Conservation (phyloP, 352 stramenopile species). For the Peronospora belbahrii region DNA sequence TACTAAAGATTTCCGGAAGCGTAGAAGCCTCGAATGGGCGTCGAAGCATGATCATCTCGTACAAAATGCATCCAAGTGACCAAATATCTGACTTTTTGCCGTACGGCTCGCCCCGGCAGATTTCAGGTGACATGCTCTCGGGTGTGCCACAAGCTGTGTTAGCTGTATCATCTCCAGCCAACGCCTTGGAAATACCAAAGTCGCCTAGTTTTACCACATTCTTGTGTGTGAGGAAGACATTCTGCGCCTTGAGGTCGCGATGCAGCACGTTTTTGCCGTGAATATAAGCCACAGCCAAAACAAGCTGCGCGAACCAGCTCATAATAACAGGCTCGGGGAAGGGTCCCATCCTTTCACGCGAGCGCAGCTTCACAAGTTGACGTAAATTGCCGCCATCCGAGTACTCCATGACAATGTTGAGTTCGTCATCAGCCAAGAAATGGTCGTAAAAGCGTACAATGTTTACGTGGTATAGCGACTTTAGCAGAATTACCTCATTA, state of each 20-base stretch:
- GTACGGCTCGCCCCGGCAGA: constrained; percentile 82
- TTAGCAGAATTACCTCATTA: constrained; percentile 86
- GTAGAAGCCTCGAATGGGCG: constrained; percentile 79
- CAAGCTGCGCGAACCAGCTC: constrained; percentile 83
- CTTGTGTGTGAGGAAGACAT: constrained; percentile 82
- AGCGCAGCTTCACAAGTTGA: constrained; percentile 73
- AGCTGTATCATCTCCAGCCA: constrained; percentile 69
- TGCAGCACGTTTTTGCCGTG: constrained; percentile 86
- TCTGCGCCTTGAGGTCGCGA: constrained; percentile 83
- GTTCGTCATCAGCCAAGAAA: constrained; percentile 77
- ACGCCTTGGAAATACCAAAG: constrained; percentile 84
- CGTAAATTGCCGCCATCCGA: constrained; percentile 76
- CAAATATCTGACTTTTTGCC: constrained; percentile 88
- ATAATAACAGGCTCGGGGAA: constrained; percentile 83
- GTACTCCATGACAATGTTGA: constrained; percentile 89
- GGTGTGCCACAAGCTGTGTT: constrained; percentile 81
- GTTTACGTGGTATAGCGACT: constrained; percentile 86
- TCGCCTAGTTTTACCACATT: constrained; percentile 86
- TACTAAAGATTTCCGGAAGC: constrained; percentile 79
- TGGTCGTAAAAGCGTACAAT: constrained; percentile 88
- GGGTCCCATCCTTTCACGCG: constrained; percentile 69
- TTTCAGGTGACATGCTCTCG: constrained; percentile 86
- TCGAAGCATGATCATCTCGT: constrained; percentile 87
- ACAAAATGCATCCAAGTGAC: constrained; percentile 85
- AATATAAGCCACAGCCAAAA: constrained; percentile 81